These are phyloP conservation scores for Hansenula lynferdii DNA, from an alignment of 1,139 yeast genomes.

Conservation along the genomic window DNA sequence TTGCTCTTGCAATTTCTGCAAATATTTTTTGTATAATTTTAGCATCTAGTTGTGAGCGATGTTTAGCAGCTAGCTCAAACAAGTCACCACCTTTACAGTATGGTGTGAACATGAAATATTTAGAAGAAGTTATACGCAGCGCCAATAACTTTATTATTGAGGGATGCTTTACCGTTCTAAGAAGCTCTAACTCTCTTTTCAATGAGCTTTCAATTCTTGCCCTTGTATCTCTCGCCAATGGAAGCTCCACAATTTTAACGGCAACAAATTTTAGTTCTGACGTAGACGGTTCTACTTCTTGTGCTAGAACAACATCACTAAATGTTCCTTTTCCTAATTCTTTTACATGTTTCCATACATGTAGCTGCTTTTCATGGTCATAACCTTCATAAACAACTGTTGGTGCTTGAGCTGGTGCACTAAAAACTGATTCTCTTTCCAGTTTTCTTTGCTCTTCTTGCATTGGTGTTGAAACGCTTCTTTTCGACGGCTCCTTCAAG, in stretches of 20 bases:
- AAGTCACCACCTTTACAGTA: conserved; percentile 84
- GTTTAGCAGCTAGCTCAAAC: conserved; percentile 52
- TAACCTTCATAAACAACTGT: conserved; percentile 21
- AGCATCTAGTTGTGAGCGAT: conserved; percentile 36
- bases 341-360: conserved; percentile 25
- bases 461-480: conserved; percentile 13
- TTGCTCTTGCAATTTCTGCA: conserved; percentile 64
- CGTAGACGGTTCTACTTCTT: conserved; percentile 19
- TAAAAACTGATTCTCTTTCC: conserved; percentile 9
- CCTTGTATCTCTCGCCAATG: conserved; percentile 29
- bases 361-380: conserved; percentile 18
- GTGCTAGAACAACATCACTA: conserved; percentile 49
- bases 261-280: conserved; percentile 25
- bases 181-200: conserved; percentile 67
- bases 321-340: conserved; percentile 57
- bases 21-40: conserved; percentile 54
- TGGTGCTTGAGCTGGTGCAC: conserved; percentile 7
- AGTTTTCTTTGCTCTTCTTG: conserved; percentile 4
- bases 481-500: conserved; percentile 7
- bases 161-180: conserved; percentile 39
- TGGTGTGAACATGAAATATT: conserved; percentile 57
- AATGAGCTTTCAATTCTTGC: conserved; percentile 64
- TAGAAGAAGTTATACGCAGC: conserved; percentile 25
- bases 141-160: conserved; percentile 38
- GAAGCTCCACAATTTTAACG: conserved; percentile 28